Base-by-base conservation (phyloP, 805 yeast genomes). In the Ogataea henricii region DNA sequence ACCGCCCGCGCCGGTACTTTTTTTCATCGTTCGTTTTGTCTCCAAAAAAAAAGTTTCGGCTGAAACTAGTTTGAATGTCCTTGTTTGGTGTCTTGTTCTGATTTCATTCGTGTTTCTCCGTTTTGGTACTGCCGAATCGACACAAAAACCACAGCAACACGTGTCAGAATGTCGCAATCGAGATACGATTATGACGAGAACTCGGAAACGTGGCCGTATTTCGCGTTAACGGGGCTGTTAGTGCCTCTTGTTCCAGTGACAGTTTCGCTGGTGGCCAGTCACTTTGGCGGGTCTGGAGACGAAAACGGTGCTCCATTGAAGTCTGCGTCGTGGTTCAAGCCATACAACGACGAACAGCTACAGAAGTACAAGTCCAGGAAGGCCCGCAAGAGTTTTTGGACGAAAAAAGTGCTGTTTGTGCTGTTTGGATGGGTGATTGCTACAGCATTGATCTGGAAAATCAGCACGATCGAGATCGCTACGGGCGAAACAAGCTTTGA, bases 161-260 rank as follows among this genome's bases (percentile, higher is more conserved):
- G 40, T 36, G 25, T 18, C 20, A 46, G 9, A 23, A 77, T 76
- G 81, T 71, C 78, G 46, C 77, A 76, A 56, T 67, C 81, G 40
- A 68, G 84, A 59, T 87, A 86, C 67, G 81, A 83, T 35, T 90
- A 90, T 66, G 97, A 90, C 70, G 97, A 90, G 65, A 81, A 82
- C 52, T 83, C 91, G 42, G 94, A 88, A 59, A 89, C 94, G 1
- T 90, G 97, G 96, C 97, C 97, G 34, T 89, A 84, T 65, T 91
- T 91, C 62, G 79, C 86, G 44, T 66, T 87, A 61, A 90, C 97
- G 2, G 69, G 88, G 42, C 68, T 86, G 44, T 71, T 87, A 21
- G 79, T 87, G 50, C 78, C 82, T 16, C 73, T 88, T 49, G 64
- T 89, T 33, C 97, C 97, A 6, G 46, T 58, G 3, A 65, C 71